A percentile compares a stretch with the other conserved stretches of the same genome.
These are phyloP conservation scores for Alloascoidea hylecoeti DNA, from an alignment of 805 yeast species.

Conservation along the genomic window DNA sequence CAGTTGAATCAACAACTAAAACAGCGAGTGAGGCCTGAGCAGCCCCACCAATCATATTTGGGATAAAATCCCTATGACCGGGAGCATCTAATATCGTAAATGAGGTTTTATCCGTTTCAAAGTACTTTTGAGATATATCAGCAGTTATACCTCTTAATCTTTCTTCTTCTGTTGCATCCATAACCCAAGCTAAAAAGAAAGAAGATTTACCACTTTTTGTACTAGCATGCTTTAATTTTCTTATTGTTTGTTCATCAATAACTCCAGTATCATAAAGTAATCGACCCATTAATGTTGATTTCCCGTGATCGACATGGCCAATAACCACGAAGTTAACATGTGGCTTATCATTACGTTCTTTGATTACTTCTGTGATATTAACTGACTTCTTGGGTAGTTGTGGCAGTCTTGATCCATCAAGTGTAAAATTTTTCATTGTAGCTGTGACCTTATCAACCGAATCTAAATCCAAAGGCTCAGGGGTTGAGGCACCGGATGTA, in stretches of 20 bases:
- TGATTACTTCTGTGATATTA: constrained; percentile 25
- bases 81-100: constrained; percentile 78
- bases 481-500: too few relatives aligned
- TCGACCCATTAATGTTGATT: constrained; percentile 69
- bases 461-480: too few relatives aligned
- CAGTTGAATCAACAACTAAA: constrained; percentile 51
- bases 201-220: constrained; percentile 60
- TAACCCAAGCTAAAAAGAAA: constrained; percentile 74
- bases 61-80: constrained; percentile 72
- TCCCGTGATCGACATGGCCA: constrained; percentile 83
- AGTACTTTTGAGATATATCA: constrained; percentile 56
- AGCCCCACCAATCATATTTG: constrained; percentile 77
- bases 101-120: constrained; percentile 37
- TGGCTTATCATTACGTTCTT: constrained; percentile 28
- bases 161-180: constrained; percentile 74
- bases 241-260: constrained; percentile 48
- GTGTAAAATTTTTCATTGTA: constrained; percentile 4
- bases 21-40: constrained; percentile 67
- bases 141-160: constrained; percentile 66
- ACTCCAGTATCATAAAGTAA: constrained; percentile 52
- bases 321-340: constrained; percentile 62
- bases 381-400: constrained; percentile 30
- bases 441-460: too few relatives aligned
- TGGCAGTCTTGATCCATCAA: constrained; percentile 10
- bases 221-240: constrained; percentile 50